Percentiles rank a stretch among this genome's conserved stretches.
Evolutionary conservation across 768 basidiomycete genomes (phyloP).

Genomic region (Psilocybe subaeruginosa): DNA sequence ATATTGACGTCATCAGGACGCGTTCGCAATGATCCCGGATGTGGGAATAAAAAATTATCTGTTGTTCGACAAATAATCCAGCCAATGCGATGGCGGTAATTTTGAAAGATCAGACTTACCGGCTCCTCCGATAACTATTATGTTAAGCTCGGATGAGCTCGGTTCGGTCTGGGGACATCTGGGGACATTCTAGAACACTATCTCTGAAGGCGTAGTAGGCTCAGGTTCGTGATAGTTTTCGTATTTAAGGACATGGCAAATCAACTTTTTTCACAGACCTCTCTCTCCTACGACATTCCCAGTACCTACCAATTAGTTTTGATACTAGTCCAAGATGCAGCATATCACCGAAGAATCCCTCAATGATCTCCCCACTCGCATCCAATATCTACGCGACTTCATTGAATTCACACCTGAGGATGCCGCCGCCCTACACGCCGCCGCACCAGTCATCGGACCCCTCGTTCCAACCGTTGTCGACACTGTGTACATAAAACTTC

Average conservation of each 20-base stretch:
- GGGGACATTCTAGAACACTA: neutral
- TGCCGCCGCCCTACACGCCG: conserved; percentile 41
- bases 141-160: neutral
- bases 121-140: neutral
- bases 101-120: neutral
- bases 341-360: conserved; percentile 28
- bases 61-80: too few relatives aligned
- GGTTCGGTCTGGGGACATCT: neutral
- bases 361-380: conserved; percentile 35
- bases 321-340: conserved; percentile 26
- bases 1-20: too few relatives aligned
- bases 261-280: too few relatives aligned
- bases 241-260: neutral
- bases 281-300: neutral
- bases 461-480: conserved; percentile 48
- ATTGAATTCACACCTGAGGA: conserved; percentile 45
- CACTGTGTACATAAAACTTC: conserved; percentile 45
- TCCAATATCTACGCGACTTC: conserved; percentile 49
- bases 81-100: neutral
- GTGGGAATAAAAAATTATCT: neutral
- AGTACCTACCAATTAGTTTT: too few relatives aligned
- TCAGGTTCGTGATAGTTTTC: neutral
- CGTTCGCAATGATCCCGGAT: neutral
- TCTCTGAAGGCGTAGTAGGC: neutral
- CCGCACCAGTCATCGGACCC: conserved; percentile 41